Conservation (phyloP, 2,329 filamentous ascomycete species). For the Colletotrichum limetticola region DNA sequence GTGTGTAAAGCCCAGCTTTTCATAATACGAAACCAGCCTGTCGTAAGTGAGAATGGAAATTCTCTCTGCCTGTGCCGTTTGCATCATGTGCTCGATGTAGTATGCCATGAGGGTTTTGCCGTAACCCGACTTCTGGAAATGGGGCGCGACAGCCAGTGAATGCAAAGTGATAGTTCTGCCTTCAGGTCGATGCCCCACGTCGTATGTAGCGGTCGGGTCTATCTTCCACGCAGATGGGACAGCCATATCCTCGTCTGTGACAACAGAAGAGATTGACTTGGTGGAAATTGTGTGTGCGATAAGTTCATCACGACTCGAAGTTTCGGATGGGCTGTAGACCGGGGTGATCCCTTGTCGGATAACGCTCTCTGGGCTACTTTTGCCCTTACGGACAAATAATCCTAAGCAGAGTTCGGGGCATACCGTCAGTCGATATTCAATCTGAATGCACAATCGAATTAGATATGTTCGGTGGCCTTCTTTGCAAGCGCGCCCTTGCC, state of each 20-base stretch:
- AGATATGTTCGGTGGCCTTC: background rate
- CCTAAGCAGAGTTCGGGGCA: slow-evolving; percentile 43
- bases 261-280: slow-evolving; percentile 35
- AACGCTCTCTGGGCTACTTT: slow-evolving; percentile 3
- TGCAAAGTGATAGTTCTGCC: slow-evolving; percentile 44
- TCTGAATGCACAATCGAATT: slow-evolving; percentile 34
- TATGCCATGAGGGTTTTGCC: slow-evolving; percentile 40
- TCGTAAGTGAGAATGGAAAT: slow-evolving; percentile 45
- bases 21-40: slow-evolving; percentile 43
- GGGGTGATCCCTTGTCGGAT: slow-evolving; percentile 2
- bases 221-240: slow-evolving; percentile 40
- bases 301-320: slow-evolving; percentile 33
- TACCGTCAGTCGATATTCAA: slow-evolving; percentile 43
- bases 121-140: slow-evolving; percentile 39
- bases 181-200: slow-evolving; percentile 39
- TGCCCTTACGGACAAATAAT: slow-evolving; percentile 36
- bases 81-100: slow-evolving; percentile 39
- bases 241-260: slow-evolving; percentile 43
- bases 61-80: slow-evolving; percentile 36
- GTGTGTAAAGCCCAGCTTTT: slow-evolving; percentile 44
- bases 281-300: slow-evolving; percentile 44
- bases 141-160: slow-evolving; percentile 41
- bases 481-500: no score
- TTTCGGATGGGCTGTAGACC: slow-evolving; percentile 15
- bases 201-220: slow-evolving; percentile 23